These are phyloP conservation scores for rapeseed (Brassica napus) DNA, from an alignment of 345 rosid genomes.

Conservation along the genomic window DNA sequence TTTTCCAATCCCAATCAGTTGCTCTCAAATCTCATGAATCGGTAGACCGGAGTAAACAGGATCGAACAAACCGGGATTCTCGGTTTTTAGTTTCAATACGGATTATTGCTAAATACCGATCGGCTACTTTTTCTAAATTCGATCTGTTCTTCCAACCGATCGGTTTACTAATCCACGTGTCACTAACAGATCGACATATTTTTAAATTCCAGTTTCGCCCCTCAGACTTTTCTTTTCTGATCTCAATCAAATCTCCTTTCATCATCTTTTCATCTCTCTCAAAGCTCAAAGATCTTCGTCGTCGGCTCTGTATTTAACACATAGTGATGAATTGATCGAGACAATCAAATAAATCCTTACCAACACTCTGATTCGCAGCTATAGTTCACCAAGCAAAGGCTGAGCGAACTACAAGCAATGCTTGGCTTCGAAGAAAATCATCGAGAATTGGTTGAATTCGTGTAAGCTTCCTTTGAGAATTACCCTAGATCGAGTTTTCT, in stretches of 20 bases:
- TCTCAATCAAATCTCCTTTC: not conserved
- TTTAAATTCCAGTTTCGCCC: constrained; percentile 13
- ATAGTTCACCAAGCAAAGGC: not conserved
- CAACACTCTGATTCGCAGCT: not conserved
- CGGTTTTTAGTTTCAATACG: not conserved
- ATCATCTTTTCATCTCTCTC: constrained; percentile 10
- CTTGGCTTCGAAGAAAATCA: constrained; percentile 16
- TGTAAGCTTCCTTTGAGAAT: not conserved
- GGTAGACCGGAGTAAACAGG: not conserved
- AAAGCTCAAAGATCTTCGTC: constrained; percentile 9
- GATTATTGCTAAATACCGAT: not conserved
- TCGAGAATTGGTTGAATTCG: constrained; percentile 27
- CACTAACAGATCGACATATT: not conserved
- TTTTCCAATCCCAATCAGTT: no score
- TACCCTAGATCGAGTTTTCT: not conserved
- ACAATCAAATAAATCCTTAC: not conserved
- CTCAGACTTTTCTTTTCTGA: constrained; percentile 23
- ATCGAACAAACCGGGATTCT: not conserved
- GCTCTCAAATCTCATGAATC: no score
- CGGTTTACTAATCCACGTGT: constrained; percentile 7
- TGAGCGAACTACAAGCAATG: constrained; percentile 26
- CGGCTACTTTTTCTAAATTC: not conserved
- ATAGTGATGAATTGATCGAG: constrained; percentile 11
- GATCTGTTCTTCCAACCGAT: not conserved
- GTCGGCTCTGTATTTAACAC: constrained; percentile 18